phyloP scores from a whole-genome alignment of 495 filamentous ascomycete genomes.

The Annulohypoxylon moriforme region DNA sequence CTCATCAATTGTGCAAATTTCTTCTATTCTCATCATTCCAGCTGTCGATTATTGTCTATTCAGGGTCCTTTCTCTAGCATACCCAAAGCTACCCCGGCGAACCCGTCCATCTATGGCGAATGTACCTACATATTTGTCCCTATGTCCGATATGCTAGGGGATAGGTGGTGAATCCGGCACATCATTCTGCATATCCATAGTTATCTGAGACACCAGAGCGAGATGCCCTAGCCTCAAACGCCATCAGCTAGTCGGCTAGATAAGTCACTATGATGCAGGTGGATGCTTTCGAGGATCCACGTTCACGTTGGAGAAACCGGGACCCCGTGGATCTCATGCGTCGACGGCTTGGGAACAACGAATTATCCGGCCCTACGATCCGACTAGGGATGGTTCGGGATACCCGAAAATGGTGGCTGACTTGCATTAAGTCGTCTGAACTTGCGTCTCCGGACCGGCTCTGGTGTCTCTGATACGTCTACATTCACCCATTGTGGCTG shows the following conservation, averaged over 20 bases:
- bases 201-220: conserved; percentile 5
- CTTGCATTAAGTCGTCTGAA: conserved; percentile 29
- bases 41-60: neutral
- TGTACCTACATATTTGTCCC: neutral
- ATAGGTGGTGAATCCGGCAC: neutral
- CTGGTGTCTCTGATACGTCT: conserved; percentile 14
- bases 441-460: conserved; percentile 31
- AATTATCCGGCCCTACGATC: conserved; percentile 19
- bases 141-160: conserved; percentile 5
- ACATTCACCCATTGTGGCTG: conserved; percentile 21
- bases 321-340: neutral
- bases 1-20: conserved; percentile 20
- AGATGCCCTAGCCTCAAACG: conserved; percentile 9
- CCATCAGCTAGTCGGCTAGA: conserved; percentile 4
- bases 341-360: conserved; percentile 16
- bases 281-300: neutral
- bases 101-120: conserved; percentile 29
- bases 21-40: conserved; percentile 8
- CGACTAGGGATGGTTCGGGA: conserved; percentile 21
- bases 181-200: neutral
- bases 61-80: neutral
- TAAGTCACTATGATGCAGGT: conserved; percentile 2
- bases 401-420: conserved; percentile 42
- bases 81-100: conserved; percentile 24
- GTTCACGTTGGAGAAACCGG: neutral